These are phyloP conservation scores for Clonostachys sp. DNA, from an alignment of 2,329 filamentous ascomycete genomes.

Conservation along the genomic window DNA sequence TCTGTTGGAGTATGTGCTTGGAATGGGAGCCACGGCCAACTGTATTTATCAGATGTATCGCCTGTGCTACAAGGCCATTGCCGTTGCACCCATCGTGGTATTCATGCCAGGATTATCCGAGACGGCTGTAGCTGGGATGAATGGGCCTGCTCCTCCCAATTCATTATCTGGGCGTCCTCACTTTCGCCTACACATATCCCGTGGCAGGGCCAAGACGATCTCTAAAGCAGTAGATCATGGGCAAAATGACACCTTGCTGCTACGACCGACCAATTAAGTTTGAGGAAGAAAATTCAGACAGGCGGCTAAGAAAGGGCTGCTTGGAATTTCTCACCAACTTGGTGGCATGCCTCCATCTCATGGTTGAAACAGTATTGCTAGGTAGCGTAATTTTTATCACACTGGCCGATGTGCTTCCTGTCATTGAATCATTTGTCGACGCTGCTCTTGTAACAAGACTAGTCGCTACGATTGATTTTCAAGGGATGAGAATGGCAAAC, in stretches of 20 bases:
- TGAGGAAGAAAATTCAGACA: neutral
- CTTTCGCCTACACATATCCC: neutral
- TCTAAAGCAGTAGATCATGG: neutral
- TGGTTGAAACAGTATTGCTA: neutral
- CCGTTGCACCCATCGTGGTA: neutral
- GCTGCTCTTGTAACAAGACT: neutral
- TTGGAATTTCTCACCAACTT: neutral
- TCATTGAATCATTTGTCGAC: neutral
- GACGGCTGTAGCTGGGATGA: neutral
- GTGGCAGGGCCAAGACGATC: neutral
- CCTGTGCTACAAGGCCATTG: neutral
- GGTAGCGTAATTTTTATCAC: neutral
- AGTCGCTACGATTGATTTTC: neutral
- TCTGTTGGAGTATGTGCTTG: neutral
- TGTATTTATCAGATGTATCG: neutral
- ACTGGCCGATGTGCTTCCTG: neutral
- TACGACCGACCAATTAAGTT: neutral
- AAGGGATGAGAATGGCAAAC: neutral
- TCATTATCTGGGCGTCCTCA: neutral
- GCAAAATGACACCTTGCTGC: neutral
- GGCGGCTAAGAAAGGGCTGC: neutral
- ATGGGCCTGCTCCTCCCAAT: neutral
- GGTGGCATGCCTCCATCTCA: neutral
- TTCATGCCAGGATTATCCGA: neutral
- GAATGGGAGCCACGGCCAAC: neutral